Evolutionary conservation across 768 basidiomycete genomes (phyloP), one percentile per base, ranked within the genome.

Genomic region (Astraeus odoratus): DNA sequence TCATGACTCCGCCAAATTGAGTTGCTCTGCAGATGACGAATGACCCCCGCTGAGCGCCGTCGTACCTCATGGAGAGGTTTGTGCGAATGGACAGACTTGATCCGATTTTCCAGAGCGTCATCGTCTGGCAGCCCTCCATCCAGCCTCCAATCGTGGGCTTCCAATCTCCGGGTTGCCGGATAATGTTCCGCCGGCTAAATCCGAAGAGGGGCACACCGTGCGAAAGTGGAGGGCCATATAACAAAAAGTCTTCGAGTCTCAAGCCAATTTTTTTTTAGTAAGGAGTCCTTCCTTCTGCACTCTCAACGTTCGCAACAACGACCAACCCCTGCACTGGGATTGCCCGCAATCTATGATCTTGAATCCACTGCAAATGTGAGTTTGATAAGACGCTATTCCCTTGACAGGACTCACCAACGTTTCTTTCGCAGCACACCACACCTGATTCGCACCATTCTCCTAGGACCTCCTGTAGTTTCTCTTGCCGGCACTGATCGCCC

Each of bases 401-500:
- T 2, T 42, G 25, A 19, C 29, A 24, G 16, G 22, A 20, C 43
- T 59, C 25, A 52, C 44, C 16, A 34, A 20, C 22, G 3, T 30
- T 16, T 8, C 25, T n/a, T n/a, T 34, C 5, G 46, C 49, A 68
- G 64, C 54, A 49, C 49, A 43, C 47, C 31, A 39, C 51, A 52
- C 50, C 52, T 69, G 61, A 64, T 59, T 55, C 43, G 43, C 20
- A 71, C 65, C 67, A 72, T 78, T 74, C 71, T 76, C 67, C 75
- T 80, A 64, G 72, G 70, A 63, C 83, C 82, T 54, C 75, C 78
- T 69, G 75, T 66, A 49, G 72, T 69, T 64, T 58, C 67, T 64
- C 69, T 80, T 54, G 67, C 81, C 61, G 80, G 80, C 76, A 78
- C 77, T 43, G 84, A 89, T 73, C 71, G 81, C 52, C 86, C 86